A percentile compares a stretch with the other conserved stretches of the same genome.
Conservation (phyloP, 441 rosid genomes). For the Populus hybrid region DNA sequence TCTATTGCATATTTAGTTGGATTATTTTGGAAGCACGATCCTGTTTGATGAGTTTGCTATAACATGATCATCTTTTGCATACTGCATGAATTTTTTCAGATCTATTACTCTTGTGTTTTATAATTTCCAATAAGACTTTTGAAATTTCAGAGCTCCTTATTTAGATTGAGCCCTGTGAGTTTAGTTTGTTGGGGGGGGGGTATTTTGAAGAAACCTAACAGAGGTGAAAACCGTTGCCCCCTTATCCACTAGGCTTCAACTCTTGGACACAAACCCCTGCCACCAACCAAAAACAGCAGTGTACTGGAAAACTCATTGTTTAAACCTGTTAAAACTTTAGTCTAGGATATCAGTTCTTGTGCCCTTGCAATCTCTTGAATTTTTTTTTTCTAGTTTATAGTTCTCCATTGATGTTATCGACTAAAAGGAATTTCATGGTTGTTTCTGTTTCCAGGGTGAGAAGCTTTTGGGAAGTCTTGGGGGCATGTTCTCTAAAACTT, state of each 20-base stretch:
- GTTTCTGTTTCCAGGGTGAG: conserved; percentile 68
- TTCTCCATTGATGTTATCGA: not conserved
- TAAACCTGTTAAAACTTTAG: not conserved
- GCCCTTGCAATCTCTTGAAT: not conserved
- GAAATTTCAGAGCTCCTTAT: not conserved
- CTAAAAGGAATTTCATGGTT: not conserved
- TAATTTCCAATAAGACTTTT: not conserved
- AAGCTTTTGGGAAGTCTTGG: conserved; percentile 94
- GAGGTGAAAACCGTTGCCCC: not conserved
- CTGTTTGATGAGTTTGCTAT: not conserved
- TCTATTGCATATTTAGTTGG: not conserved
- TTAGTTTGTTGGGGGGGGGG: not conserved
- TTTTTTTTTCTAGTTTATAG: not conserved
- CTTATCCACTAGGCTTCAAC: not conserved
- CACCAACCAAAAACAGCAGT: not conserved
- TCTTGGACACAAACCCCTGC: not conserved
- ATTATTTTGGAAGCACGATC: not conserved
- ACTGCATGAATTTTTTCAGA: not conserved
- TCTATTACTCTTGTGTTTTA: not conserved
- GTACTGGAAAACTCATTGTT: not conserved
- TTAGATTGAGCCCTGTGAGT: not conserved
- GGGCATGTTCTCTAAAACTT: conserved; percentile 76
- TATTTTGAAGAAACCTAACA: not conserved
- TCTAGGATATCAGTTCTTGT: not conserved
- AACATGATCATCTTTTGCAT: not conserved